phyloP scores from a whole-genome alignment of 768 basidiomycete species.

The Serendipita vermifera region DNA sequence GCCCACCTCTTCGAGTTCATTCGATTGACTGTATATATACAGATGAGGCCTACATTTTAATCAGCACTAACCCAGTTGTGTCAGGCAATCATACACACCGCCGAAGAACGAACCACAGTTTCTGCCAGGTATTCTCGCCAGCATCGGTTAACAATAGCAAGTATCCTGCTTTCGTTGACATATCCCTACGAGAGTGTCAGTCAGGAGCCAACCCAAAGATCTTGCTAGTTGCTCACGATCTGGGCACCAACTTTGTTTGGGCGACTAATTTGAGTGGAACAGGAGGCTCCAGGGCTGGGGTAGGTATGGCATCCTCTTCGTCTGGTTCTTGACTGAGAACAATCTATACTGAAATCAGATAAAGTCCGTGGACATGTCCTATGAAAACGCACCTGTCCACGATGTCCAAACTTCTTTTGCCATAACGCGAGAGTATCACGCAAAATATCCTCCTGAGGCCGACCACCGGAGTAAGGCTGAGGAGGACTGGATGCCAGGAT shows the following conservation, averaged over 20 bases:
- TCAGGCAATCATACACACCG: slow-evolving; percentile 35
- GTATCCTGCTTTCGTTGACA: slow-evolving; percentile 72
- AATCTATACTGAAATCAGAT: slow-evolving; percentile 40
- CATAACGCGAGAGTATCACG: slow-evolving; percentile 61
- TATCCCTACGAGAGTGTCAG: slow-evolving; percentile 40
- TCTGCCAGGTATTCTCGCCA: slow-evolving; percentile 65
- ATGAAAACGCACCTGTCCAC: slow-evolving; percentile 47
- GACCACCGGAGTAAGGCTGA: slow-evolving; percentile 41
- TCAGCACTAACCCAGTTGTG: background rate
- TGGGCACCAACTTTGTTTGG: slow-evolving; percentile 56
- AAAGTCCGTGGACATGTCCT: background rate
- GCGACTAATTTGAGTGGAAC: slow-evolving; percentile 57
- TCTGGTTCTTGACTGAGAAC: slow-evolving; percentile 57
- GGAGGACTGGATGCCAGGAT: slow-evolving; percentile 39
- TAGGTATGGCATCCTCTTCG: slow-evolving; percentile 38
- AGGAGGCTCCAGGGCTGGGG: slow-evolving; percentile 27
- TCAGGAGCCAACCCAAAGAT: slow-evolving; percentile 7
- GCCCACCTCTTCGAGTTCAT: slow-evolving; percentile 71
- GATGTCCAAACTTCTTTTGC: slow-evolving; percentile 70
- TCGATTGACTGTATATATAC: slow-evolving; percentile 70
- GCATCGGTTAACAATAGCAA: slow-evolving; percentile 73
- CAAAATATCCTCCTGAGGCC: slow-evolving; percentile 51
- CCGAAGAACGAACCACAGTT: slow-evolving; percentile 74
- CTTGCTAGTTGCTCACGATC: slow-evolving; percentile 48
- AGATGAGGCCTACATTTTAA: slow-evolving; percentile 61